Evolutionary conservation across 345 rosid species (phyloP), one percentile per base, ranked within the genome.

Genomic region (Odontarrhena argentea): DNA sequence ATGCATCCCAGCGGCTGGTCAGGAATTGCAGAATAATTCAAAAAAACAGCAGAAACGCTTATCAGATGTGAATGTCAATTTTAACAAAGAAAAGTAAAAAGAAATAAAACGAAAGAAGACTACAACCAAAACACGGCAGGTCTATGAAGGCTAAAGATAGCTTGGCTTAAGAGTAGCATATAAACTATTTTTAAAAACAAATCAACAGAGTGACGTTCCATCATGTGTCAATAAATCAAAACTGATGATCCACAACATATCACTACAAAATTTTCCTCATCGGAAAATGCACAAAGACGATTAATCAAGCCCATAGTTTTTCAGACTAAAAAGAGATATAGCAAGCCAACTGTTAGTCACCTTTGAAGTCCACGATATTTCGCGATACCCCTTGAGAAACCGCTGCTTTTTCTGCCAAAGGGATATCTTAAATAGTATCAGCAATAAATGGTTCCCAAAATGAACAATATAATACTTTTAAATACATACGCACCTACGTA

Each of bases 301-400:
- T 55, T 18, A 18, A 18, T n/a, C 32, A 18, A 48, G 35, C 43
- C 51, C n/a, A 48, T 10, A 40, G 45, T 55, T 9, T 38, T 45
- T 8, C 62, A 24, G 47, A 61, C 5, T n/a, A 42, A 34, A 41
- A 25, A 47, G 24, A 51, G 9, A 52, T 30, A 40, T 15, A 22
- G 25, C 18, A 55, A n/a, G 45, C 14, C 53, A 47, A 14, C 38
- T 55, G 60, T 43, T 59, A 6, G 65, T 72, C 54, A 91, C 99
- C 97, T 91, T 65, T 96, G 81, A 54, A 88, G 96, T 56, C 91
- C 97, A 65, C 99, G 91, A 76, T 94, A 91, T 75, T 94, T 94
- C 28, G 97, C 81, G 41, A 87, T 77, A 56, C 99, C 99, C 79
- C 99, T 88, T 4, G 99, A 91, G 75, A 91, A 94, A 48, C 97